Base-by-base conservation (phyloP, 1,284 basidiomycete species). In the Cryptococcus sp. region DNA sequence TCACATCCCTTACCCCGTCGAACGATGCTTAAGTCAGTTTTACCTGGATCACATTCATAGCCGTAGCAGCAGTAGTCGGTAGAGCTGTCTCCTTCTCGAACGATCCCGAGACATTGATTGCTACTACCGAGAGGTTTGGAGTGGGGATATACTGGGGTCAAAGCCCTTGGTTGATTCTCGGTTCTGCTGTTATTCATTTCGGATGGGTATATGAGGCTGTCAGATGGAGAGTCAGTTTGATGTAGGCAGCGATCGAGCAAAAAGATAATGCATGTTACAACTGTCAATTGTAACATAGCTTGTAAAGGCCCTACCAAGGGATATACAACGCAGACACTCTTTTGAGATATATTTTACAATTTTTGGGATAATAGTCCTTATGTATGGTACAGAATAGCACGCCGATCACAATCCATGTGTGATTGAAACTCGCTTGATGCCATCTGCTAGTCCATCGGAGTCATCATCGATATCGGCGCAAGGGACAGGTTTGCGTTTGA, bases 151-250 rank as follows among this genome's bases (percentile, higher is more conserved):
- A 53, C 28, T 69, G 67, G 67, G 67, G 67, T 32, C 64, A 61
- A 42, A 56, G 53, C 14, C 25, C 57, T 1, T 69, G 64, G 60
- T 44, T 69, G 7, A 65, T 67, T 1, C 49, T 69, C n/a, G 67
- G 57, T 7, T 44, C 61, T 36, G 67, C 64, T 9, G 51, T 67
- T n/a, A 45, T 66, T 3, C 64, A 67, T 52, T 56, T 63, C 43
- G 66, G 62, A 31, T 69, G 67, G 67, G 65, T 62, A 9, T 69
- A 63, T 41, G 67, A 69, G 52, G 66, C 66, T 42, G 65, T 67
- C 4, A 42, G 67, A 28, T 69, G 67, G 67, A 54, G 67, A 32
- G 60, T 55, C 14, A 48, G 49, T 18, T 25, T 62, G 47, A 31
- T 61, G 49, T 41, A 34, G 32, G 32, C 32, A 9, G 32, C 32